Base-by-base conservation (phyloP, 2,329 filamentous ascomycete genomes). In the Metarhizium guizhouense region DNA sequence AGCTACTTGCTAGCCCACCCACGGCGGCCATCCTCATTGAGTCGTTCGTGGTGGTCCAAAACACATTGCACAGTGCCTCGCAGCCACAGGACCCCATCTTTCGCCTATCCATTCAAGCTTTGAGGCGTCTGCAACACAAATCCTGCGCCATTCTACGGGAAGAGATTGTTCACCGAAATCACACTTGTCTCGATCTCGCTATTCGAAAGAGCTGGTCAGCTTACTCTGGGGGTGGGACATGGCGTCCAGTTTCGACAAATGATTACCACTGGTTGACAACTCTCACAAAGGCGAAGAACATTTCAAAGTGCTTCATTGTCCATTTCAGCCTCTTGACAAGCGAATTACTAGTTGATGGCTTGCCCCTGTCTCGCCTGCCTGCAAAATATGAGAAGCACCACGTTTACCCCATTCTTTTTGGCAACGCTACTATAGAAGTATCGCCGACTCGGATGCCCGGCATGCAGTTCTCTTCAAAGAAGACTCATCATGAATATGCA, bases 311-410 rank as follows among this genome's bases (percentile, higher is more conserved):
- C n/a, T n/a, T n/a, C n/a, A n/a, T n/a, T n/a, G 70, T 79, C 2
- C 73, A 78, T 32, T 76, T 75, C 58, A 79, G 81, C 57, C 54
- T 81, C 0, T 58, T 10, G 3, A 76, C 71, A 1, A 80, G 76
- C 0, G 68, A 75, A 25, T 66, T 85, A 0, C 70, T 82, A 0
- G 72, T 84, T 0, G 71, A 83, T 54, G 80, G 80, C 0, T 40
- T 68, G 1, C 80, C 78, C 0, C 60, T 84, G 0, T 63, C 71
- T 6, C 70, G 75, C 2, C 68, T 83, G 0, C 80, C 80, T 0
- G 3, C 16, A 0, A 56, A 71, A 0, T 84, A 79, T 54, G 67
- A 74, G 40, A 7, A 14, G 0, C 69, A 79, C 51, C 14, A 60
- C 0, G 66, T 65, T 14, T 56, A 56, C 53, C 43, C 8, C 3